These are phyloP conservation scores for Tulasnella sp. DNA, from an alignment of 768 basidiomycete species.

Conservation along the genomic window DNA sequence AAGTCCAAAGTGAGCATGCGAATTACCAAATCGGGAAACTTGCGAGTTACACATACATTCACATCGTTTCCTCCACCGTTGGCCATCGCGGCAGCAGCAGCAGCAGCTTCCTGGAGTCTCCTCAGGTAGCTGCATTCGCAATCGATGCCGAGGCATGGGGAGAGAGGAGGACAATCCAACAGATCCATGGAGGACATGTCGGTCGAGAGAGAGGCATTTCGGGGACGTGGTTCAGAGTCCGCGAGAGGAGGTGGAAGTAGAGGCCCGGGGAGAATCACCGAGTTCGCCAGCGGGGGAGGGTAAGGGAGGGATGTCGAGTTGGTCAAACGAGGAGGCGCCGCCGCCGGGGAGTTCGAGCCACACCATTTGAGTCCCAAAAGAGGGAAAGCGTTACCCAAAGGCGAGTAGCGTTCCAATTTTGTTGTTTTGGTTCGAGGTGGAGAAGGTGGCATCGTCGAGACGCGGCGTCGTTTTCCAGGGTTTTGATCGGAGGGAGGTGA, in stretches of 20 bases:
- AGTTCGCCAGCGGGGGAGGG: not conserved
- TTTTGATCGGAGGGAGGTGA: not conserved
- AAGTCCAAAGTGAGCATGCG: not conserved
- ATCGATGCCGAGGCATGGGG: not conserved
- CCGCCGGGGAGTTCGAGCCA: not conserved
- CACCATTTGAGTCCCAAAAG: not conserved
- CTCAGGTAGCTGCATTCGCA: constrained; percentile 50
- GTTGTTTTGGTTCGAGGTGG: not conserved
- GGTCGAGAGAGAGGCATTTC: constrained; percentile 17
- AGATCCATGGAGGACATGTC: not conserved
- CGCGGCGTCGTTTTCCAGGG: not conserved
- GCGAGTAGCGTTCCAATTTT: not conserved
- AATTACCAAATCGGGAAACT: not conserved
- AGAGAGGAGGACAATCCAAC: not conserved
- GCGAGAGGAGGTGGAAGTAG: not conserved
- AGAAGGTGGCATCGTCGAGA: not conserved
- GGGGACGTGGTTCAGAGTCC: constrained; percentile 3
- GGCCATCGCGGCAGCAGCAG: constrained; percentile 45
- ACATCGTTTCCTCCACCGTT: constrained; percentile 19
- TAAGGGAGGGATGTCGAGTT: not conserved
- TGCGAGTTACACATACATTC: not conserved
- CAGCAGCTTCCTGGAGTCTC: constrained; percentile 56
- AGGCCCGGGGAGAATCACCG: not conserved
- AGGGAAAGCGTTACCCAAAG: not conserved
- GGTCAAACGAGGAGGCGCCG: not conserved